Conservation (phyloP, 2,329 filamentous ascomycete species). For the Fusarium dlaminii region DNA sequence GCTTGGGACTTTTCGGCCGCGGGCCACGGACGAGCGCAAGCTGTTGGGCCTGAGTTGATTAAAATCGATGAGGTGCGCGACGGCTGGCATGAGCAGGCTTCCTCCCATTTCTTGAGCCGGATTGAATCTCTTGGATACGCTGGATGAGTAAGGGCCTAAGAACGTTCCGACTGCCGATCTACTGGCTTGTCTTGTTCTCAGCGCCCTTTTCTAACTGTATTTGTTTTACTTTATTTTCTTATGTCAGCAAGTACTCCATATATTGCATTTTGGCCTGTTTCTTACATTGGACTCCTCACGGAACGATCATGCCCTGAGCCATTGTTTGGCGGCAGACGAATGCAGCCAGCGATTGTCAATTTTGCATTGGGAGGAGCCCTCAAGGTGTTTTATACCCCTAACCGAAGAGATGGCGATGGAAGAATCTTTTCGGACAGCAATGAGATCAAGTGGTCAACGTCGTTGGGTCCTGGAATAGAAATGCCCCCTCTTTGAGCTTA, state of each 20-base stretch:
- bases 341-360: conserved; percentile 29
- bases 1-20: conserved; percentile 33
- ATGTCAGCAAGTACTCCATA: conserved; percentile 37
- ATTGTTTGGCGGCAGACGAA: conserved; percentile 25
- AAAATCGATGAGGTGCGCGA: conserved; percentile 8
- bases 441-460: conserved; percentile 19
- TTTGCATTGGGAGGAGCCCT: conserved; percentile 30
- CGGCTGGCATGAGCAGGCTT: conserved; percentile 20
- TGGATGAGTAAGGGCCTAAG: conserved; percentile 28
- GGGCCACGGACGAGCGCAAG: conserved; percentile 31
- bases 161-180: conserved; percentile 28
- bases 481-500: conserved; percentile 21
- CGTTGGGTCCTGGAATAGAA: conserved; percentile 14
- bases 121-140: conserved; percentile 35
- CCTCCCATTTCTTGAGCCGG: conserved; percentile 33
- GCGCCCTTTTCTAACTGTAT: conserved; percentile 22
- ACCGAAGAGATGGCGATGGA: conserved; percentile 26
- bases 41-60: conserved; percentile 19
- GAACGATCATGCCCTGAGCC: conserved; percentile 5
- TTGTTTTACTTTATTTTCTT: conserved; percentile 27
- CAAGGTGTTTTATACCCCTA: conserved; percentile 25
- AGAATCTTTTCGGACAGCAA: conserved; percentile 26
- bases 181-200: conserved; percentile 30
- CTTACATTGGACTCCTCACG: conserved; percentile 18
- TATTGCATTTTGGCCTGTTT: conserved; percentile 30